phyloP scores from a whole-genome alignment of 345 rosid species.

The Citrus medica region DNA sequence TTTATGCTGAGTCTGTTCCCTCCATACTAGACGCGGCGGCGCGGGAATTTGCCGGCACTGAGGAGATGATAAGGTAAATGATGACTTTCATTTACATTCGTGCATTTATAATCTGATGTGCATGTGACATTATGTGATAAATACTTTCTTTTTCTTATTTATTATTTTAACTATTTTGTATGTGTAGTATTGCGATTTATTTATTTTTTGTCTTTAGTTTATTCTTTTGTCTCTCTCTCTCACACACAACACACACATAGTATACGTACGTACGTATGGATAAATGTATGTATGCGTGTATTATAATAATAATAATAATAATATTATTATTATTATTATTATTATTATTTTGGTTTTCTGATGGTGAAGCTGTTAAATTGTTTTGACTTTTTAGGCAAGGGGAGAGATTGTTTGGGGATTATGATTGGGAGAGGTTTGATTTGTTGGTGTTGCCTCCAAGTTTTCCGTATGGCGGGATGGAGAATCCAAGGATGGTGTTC shows the following conservation, averaged over 20 bases:
- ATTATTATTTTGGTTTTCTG: no score
- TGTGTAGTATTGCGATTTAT: not conserved
- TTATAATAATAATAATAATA: no score
- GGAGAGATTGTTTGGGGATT: conserved; percentile 70
- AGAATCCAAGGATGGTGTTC: conserved; percentile 88
- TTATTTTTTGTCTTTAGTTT: not conserved
- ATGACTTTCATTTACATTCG: not conserved
- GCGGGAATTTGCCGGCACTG: conserved; percentile 79
- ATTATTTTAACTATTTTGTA: no score
- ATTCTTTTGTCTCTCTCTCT: no score
- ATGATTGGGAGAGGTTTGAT: conserved; percentile 92
- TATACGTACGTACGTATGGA: no score
- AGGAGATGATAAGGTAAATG: conserved; percentile 64
- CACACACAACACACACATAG: no score
- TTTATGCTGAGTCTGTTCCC: conserved; percentile 58
- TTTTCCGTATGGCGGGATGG: conserved; percentile 94
- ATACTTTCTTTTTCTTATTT: no score
- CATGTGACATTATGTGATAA: no score
- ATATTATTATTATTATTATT: no score
- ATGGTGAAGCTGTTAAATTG: not conserved
- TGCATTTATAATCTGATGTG: not conserved
- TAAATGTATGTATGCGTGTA: no score
- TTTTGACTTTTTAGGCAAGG: conserved; percentile 37
- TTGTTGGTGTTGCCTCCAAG: conserved; percentile 86
- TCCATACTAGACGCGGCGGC: conserved; percentile 73